Evolutionary conservation across 139 green algal species (phyloP).

Genomic region (Closterium sp.): DNA sequence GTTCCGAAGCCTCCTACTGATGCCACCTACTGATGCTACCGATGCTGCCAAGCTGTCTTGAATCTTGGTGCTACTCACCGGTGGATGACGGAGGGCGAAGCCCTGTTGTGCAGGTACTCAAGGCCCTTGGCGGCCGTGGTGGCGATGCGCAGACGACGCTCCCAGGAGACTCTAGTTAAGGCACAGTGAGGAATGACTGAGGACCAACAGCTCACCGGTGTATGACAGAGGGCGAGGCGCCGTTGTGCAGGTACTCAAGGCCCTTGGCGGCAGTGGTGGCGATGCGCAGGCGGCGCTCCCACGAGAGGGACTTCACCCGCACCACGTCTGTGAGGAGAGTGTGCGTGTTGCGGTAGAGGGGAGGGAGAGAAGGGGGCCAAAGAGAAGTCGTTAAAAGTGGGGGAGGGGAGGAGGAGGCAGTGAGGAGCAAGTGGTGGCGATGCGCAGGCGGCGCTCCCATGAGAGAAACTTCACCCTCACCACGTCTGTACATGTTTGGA

Average conservation of each 20-base stretch:
- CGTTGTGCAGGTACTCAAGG: constrained; percentile 39
- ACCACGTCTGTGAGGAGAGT: background rate
- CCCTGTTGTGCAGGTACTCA: constrained; percentile 29
- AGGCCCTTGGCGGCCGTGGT: constrained; percentile 2
- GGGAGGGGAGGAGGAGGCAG: too few species aligned
- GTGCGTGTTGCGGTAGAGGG: too few species aligned
- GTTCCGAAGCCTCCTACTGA: too few species aligned
- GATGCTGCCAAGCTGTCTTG: too few species aligned
- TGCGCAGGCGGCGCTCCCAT: constrained; percentile 22
- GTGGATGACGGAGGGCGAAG: constrained; percentile 30
- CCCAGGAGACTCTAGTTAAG: background rate
- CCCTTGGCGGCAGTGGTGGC: background rate
- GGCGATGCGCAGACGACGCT: constrained; percentile 14
- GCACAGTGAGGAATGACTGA: too few species aligned
- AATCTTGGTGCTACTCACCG: too few species aligned
- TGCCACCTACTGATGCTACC: too few species aligned
- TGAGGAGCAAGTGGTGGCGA: background rate
- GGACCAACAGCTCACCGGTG: too few species aligned
- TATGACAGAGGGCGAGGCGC: constrained; percentile 20
- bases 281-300: constrained; percentile 24
- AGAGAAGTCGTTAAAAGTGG: too few species aligned
- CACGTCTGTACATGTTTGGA: background rate
- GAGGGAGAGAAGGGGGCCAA: too few species aligned
- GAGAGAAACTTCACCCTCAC: background rate
- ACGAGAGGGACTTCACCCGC: background rate